Percentiles rank a stretch among this genome's conserved stretches.
Conservation (phyloP, 441 rosid species). For the Mallotus japonicus region DNA sequence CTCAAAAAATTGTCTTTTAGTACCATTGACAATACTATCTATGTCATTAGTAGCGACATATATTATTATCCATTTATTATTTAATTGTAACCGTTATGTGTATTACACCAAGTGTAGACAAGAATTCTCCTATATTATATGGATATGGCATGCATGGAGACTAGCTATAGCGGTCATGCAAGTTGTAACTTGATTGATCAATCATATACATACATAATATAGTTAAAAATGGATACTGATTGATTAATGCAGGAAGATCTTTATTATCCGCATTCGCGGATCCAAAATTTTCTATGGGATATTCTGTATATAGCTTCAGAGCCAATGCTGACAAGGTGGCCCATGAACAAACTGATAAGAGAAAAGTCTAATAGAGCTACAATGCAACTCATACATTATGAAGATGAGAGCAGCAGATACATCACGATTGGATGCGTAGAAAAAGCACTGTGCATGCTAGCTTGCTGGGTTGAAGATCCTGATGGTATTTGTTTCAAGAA, state of each 20-base stretch:
- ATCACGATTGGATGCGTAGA: constrained; percentile 53
- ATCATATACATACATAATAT: no score
- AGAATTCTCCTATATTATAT: no score
- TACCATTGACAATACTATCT: no score
- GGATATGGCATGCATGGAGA: no score
- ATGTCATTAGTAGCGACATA: no score
- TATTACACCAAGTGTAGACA: no score
- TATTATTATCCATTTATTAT: no score
- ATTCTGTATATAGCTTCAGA: constrained; percentile 40
- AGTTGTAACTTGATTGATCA: no score
- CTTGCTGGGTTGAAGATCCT: constrained; percentile 66
- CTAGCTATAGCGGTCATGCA: no score
- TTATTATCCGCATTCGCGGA: constrained; percentile 42
- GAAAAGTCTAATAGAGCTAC: constrained; percentile 44
- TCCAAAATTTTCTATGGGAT: constrained; percentile 53
- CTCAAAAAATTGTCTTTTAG: no score
- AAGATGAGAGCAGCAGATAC: constrained; percentile 54
- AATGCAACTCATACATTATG: constrained; percentile 53
- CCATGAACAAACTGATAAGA: constrained; percentile 44
- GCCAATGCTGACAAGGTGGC: constrained; percentile 53
- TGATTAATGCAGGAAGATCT: constrained; percentile 44
- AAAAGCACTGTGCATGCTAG: constrained; percentile 49
- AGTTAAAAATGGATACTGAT: no score
- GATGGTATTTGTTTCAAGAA: constrained; percentile 45
- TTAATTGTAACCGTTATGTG: no score